Conservation (phyloP, 805 yeast genomes). For the Kurtzmaniella cleridarum region DNA sequence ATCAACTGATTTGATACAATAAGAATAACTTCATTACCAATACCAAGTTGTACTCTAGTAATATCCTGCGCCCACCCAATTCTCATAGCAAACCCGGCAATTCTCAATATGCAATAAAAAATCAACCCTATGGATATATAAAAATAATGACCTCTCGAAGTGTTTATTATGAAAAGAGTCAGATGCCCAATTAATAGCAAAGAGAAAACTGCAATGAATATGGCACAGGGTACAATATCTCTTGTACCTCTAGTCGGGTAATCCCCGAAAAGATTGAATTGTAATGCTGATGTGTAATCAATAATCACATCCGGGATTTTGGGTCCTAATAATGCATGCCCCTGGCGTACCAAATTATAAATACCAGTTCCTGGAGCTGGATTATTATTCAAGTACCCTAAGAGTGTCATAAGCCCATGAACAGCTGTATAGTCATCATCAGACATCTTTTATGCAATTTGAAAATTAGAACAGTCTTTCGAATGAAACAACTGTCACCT, state of each 20-base stretch:
- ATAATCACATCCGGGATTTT: conserved; percentile 37
- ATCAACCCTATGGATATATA: conserved; percentile 49
- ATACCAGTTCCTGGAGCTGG: conserved; percentile 31
- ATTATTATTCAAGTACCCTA: conserved; percentile 22
- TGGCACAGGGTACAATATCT: conserved; percentile 57
- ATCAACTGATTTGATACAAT: conserved; percentile 55
- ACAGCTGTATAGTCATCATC: conserved; percentile 21
- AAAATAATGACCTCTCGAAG: conserved; percentile 55
- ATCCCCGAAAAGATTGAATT: conserved; percentile 54
- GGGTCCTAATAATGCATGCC: conserved; percentile 24
- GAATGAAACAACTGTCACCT: not conserved
- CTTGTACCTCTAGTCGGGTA: conserved; percentile 37
- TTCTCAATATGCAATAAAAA: conserved; percentile 47
- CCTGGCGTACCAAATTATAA: conserved; percentile 21
- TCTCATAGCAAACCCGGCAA: conserved; percentile 56
- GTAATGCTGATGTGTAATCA: conserved; percentile 31
- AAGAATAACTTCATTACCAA: conserved; percentile 51
- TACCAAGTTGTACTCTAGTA: conserved; percentile 41
- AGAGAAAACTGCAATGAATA: conserved; percentile 50
- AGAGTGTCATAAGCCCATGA: conserved; percentile 23
- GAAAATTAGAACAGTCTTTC: no score
- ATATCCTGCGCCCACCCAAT: conserved; percentile 55
- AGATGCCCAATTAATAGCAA: conserved; percentile 45
- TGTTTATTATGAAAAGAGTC: conserved; percentile 43
- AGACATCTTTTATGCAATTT: not conserved